These are phyloP conservation scores for Microcos paniculata DNA, from an alignment of 345 rosid genomes.

Conservation along the genomic window DNA sequence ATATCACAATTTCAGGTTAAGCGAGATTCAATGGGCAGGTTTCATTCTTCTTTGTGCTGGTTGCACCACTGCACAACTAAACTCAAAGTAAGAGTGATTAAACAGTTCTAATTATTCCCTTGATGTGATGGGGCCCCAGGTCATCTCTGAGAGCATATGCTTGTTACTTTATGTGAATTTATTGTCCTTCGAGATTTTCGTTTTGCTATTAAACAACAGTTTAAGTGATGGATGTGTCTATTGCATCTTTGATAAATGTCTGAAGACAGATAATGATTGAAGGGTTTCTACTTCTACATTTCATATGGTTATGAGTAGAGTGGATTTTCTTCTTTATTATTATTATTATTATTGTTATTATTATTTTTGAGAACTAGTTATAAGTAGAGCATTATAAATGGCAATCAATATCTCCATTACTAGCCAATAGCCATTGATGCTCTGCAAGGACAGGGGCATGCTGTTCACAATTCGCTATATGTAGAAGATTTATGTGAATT, in stretches of 20 bases:
- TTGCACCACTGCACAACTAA: slow-evolving; percentile 95
- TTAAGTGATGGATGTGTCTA: not conserved
- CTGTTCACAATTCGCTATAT: not conserved
- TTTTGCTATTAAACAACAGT: slow-evolving; percentile 2
- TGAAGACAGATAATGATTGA: not conserved
- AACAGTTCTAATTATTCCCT: not conserved
- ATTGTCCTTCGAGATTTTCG: not conserved
- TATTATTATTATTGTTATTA: too few species aligned
- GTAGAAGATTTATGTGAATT: not conserved
- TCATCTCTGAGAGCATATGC: not conserved
- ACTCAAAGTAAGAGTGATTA: slow-evolving; percentile 64
- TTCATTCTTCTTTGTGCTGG: slow-evolving; percentile 91
- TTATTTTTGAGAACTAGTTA: too few species aligned
- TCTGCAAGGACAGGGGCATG: not conserved
- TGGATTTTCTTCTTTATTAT: too few species aligned
- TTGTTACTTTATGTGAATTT: not conserved
- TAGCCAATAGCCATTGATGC: not conserved
- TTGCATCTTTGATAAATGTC: slow-evolving; percentile 4
- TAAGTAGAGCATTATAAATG: not conserved
- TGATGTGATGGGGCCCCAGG: slow-evolving; percentile 5
- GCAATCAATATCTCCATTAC: not conserved
- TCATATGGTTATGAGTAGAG: slow-evolving; percentile 1
- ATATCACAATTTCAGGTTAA: slow-evolving; percentile 54
- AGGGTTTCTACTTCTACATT: not conserved
- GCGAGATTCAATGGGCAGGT: slow-evolving; percentile 97